These are phyloP conservation scores for Flaveria brownii DNA, from an alignment of 129 eudicot species.

Conservation along the genomic window DNA sequence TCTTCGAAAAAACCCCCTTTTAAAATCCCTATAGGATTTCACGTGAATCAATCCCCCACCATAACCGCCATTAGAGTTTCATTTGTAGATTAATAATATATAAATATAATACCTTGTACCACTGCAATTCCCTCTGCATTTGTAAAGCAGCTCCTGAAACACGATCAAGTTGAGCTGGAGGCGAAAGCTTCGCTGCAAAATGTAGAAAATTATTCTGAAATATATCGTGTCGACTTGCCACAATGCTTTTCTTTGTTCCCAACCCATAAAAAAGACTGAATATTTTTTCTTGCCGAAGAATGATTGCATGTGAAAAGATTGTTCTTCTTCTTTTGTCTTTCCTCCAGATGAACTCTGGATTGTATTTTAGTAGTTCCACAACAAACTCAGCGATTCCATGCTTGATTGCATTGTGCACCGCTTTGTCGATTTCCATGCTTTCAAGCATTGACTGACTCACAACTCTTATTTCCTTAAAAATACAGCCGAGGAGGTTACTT, in stretches of 20 bases:
- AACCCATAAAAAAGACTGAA: constrained; percentile 39
- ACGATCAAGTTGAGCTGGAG: constrained; percentile 49
- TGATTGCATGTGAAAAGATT: constrained; percentile 51
- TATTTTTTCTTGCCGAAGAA: constrained; percentile 52
- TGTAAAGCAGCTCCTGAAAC: constrained; percentile 60
- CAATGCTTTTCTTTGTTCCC: constrained; percentile 48
- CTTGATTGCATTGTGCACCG: constrained; percentile 46
- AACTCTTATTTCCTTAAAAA: constrained; percentile 33
- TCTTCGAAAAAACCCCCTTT: neutral
- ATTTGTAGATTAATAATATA: neutral
- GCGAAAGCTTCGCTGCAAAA: constrained; percentile 57
- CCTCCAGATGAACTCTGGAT: constrained; percentile 52
- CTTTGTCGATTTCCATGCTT: constrained; percentile 45
- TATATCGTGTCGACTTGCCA: constrained; percentile 50
- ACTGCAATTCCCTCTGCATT: constrained; percentile 58
- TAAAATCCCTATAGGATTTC: neutral
- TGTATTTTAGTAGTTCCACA: constrained; percentile 35
- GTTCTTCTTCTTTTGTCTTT: constrained; percentile 54
- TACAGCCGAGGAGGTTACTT: constrained; percentile 39
- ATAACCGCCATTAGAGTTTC: constrained; percentile 32
- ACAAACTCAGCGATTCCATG: constrained; percentile 50
- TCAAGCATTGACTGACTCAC: constrained; percentile 27
- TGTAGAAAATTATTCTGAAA: constrained; percentile 53
- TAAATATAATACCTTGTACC: constrained; percentile 49
- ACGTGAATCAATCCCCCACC: constrained; percentile 4